Base-by-base conservation (phyloP, 2,329 filamentous ascomycete genomes). In the Calonectria pseudoturangicola region DNA sequence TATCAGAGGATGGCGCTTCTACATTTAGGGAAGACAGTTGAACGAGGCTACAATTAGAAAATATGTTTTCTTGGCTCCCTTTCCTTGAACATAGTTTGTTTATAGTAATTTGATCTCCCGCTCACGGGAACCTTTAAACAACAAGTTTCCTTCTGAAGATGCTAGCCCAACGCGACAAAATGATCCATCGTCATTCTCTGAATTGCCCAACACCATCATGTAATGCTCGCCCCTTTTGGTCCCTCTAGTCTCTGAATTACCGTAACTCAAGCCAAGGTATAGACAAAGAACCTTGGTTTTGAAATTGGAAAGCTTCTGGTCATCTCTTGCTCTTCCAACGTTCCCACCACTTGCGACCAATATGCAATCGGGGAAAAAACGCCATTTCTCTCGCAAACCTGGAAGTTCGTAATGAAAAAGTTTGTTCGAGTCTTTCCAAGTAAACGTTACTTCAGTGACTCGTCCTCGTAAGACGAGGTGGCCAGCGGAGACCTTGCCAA, bases 81-180 rank as follows among this genome's bases (percentile, higher is more conserved):
- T 33, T 33, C 30, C 4, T 33, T 33, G 5, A 5, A 33, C 30
- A 33, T 33, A 33, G 30, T 33, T 33, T 9, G 9, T 12, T 21
- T 54, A 54, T 4, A 54, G 15, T n/a, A 54, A 9, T 54, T 54
- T 54, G 18, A 54, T 10, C 27, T 54, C 48, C 6, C 6, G 27
- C 27, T 54, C 48, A 54, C 27, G 13, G 3, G 9, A 30, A 7
- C 25, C 25, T 33, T 18, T 3, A 54, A 54, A 30, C 6, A 54
- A n/a, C 27, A 27, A 54, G 10, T 33, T 54, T n/a, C 27, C 15
- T 33, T 30, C 30, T 8, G 25, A 54, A 54, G 48, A 18, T 54
- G 48, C 48, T 9, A 54, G 27, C 30, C 48, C 48, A 54, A 54
- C 48, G 18, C 48, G 48, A 54, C 12, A 54, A n/a, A 54, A 54